Evolutionary conservation across 257 asterid species (phyloP), one percentile per base, ranked within the genome.

Genomic region (Solanum bukasovii): DNA sequence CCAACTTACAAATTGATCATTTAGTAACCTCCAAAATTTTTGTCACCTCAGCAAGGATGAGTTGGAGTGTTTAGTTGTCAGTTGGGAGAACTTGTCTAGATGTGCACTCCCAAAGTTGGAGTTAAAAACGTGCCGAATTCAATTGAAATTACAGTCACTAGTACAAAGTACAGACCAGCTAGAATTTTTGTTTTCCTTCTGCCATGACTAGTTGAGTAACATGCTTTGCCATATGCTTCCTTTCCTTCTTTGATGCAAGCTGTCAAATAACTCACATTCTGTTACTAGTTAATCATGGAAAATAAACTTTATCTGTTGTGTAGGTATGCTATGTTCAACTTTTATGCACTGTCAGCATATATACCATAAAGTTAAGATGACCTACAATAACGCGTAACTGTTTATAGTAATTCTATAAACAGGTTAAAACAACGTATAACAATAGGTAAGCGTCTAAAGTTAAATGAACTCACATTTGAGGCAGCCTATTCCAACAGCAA

Each of bases 221-320:
- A 93, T 63, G 87, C 94, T 21, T 88, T 83, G 11, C 93, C 94
- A 74, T 88, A 86, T 87, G 88, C 93, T 93, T 94, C 93, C 90
- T 92, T 91, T 86, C 97, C 96, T 77, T 92, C 91, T 90, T 89
- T 92, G 87, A 78, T 84, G 94, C 96, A 92, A 79, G 94, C 96
- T 94, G 91, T 83, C 89, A 88, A 84, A 29, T 9, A 82, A 18
- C 7, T 49, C 85, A 49, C 29, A 49, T 49, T 82, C 25, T 2
- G 38, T 82, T 49, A 81, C 38, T 7, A 44, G 40, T 16, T 18
- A 46, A 81, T 27, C 85, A 46, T 42, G 65, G 84, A 42, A 5
- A 78, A 42, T 46, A 16, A 59, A 59, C 25, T 56, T 4, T 56
- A 49, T 49, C 61, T 78, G 25, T 7, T 40, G 49, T 40, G 2